Evolutionary conservation across 306 rosid species (phyloP).

Genomic region (Cotoneaster glaucophyllus): DNA sequence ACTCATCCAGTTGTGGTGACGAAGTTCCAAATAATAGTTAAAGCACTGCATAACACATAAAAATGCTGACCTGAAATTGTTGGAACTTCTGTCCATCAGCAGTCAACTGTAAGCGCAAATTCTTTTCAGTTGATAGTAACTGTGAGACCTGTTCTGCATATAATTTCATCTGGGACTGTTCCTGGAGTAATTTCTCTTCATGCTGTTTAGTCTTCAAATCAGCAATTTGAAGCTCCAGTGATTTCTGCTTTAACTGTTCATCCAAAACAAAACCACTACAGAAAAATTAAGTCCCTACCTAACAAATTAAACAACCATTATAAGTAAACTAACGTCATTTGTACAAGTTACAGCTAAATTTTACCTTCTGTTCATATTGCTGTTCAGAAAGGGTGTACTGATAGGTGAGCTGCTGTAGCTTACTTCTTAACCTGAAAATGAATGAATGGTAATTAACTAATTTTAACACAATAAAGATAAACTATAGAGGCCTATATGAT

Average conservation of each 20-base stretch:
- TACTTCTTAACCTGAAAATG: constrained; percentile 67
- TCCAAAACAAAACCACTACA: constrained; percentile 27
- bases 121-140: constrained; percentile 73
- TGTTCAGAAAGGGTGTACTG: constrained; percentile 76
- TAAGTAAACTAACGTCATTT: background rate
- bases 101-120: constrained; percentile 69
- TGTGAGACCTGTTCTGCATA: constrained; percentile 93
- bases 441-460: background rate
- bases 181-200: constrained; percentile 78
- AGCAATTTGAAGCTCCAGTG: constrained; percentile 86
- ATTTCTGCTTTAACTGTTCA: constrained; percentile 80
- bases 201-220: constrained; percentile 79
- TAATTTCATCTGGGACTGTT: constrained; percentile 77
- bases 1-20: constrained; percentile 5
- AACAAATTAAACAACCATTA: constrained; percentile 11
- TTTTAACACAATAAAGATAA: background rate
- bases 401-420: constrained; percentile 72
- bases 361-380: constrained; percentile 72
- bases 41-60: constrained; percentile 9
- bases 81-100: constrained; percentile 94
- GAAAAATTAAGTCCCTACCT: constrained; percentile 4
- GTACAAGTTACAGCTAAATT: constrained; percentile 13
- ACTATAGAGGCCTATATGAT: background rate
- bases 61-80: constrained; percentile 70
- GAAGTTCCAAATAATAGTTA: background rate